A percentile compares a stretch with the other conserved stretches of the same genome.
phyloP scores from a whole-genome alignment of 768 basidiomycete genomes.

The Leccinum boreale region DNA sequence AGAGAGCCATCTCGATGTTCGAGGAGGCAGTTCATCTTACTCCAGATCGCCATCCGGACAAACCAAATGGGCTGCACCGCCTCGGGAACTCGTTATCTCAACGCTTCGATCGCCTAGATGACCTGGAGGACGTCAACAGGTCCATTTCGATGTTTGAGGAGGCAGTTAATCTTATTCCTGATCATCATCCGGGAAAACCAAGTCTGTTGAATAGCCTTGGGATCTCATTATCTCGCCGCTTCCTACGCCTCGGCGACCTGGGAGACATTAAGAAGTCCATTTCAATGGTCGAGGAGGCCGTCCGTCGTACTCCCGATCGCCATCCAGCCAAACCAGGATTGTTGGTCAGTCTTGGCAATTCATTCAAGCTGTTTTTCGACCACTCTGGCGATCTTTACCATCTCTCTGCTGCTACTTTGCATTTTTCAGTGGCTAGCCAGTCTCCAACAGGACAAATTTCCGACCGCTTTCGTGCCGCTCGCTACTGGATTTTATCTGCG shows the following conservation, averaged over 20 bases:
- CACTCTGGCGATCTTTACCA: background rate
- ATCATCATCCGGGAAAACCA: background rate
- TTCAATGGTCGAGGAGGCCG: background rate
- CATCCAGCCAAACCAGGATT: background rate
- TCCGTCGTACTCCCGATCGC: background rate
- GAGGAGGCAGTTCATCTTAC: background rate
- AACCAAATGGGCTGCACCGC: background rate
- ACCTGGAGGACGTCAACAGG: background rate
- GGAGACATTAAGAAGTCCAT: background rate
- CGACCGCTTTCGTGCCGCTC: background rate
- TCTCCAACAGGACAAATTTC: background rate
- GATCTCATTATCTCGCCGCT: background rate
- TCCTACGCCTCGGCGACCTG: background rate
- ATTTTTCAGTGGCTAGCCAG: background rate
- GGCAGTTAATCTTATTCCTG: background rate
- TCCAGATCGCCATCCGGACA: background rate
- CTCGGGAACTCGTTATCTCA: background rate
- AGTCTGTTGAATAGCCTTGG: background rate
- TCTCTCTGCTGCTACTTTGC: background rate
- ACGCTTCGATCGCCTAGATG: background rate
- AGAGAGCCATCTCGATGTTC: background rate
- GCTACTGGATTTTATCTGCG: background rate
- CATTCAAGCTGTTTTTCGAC: background rate
- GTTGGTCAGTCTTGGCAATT: background rate
- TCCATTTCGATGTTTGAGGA: background rate